Evolutionary conservation across 192 early-diverging fungal species (phyloP).

Genomic region (Backusella morwellensis): DNA sequence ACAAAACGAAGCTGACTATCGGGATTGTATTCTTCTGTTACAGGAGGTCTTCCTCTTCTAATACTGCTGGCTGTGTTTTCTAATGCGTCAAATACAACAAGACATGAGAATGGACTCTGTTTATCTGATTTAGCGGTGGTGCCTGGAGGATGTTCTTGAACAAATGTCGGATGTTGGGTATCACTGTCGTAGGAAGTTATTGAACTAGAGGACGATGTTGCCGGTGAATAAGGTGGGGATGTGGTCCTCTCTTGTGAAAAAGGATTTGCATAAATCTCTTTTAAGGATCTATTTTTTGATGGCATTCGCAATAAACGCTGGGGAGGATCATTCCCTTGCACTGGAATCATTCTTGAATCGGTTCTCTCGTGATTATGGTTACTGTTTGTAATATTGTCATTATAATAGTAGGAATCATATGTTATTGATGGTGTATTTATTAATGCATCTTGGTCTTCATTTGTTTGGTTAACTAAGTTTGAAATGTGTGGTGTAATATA

Average conservation of each 20-base stretch:
- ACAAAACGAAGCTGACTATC: conserved; percentile 21
- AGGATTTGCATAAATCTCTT: neutral
- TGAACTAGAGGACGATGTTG: neutral
- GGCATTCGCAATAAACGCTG: neutral
- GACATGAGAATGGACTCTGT: neutral
- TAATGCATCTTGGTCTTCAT: neutral
- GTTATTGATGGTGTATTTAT: neutral
- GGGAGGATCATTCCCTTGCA: conserved; percentile 21
- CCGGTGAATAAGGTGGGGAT: neutral
- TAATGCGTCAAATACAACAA: conserved; percentile 13
- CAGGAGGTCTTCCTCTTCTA: conserved; percentile 16
- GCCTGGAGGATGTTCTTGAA: neutral
- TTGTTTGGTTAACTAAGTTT: neutral
- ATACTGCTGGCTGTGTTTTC: neutral
- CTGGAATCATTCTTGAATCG: neutral
- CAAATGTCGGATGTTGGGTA: neutral
- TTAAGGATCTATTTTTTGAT: neutral
- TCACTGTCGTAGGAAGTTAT: neutral
- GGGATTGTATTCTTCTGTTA: neutral
- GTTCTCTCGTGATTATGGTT: neutral
- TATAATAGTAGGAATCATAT: neutral
- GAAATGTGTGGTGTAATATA: neutral
- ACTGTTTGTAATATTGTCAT: too few species aligned
- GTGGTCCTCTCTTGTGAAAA: neutral
- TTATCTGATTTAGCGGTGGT: neutral